Base-by-base conservation (phyloP, 2,329 filamentous ascomycete genomes). In the Botrytis paeoniae region DNA sequence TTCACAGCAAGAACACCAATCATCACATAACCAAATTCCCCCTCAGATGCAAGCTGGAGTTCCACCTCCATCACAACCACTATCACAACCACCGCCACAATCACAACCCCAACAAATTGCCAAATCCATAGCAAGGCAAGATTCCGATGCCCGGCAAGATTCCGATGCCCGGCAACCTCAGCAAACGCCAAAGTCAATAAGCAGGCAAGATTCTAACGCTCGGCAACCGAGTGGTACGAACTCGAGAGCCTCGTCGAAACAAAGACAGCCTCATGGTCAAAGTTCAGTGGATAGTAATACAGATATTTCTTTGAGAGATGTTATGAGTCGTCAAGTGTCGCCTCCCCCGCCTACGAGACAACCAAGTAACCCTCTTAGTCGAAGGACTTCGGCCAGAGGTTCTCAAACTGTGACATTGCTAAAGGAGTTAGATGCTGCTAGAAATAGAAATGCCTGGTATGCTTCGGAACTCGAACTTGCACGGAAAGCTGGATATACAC, bases 361-460 rank as follows among this genome's bases (percentile, higher is more conserved):
- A 80, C 79, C 84, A 51, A 86, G 88, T 82, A 87, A 89, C 82
- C 75, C 89, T 88, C 83, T 92, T 78, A 82, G 85, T 78, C 82
- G 91, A 79, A 83, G 89, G 81, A 84, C 91, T 74, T 87, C 92
- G 74, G 83, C 87, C 76, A 81, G 88, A 81, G 87, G 90, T 79
- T 81, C 80, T 1, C 80, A 81, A 12, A 91, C 92, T 1, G 92
- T 93, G 75, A 90, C 92, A 0, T 82, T 98, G 20, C 86, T 93
- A 22, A 95, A 96, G 80, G 96, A 99, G 80, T 86, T 99, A 3
- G 95, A 99, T 80, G 87, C 90, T 14, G 88, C 91, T 5, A 93
- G 93, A 79, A 96, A 92, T 79, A 89, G 93, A 69, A 98, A 97
- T 82, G 95, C 95, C 0, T 99, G 96, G 96, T 98, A 97, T 82